Percentiles rank a stretch among this genome's conserved stretches.
Conservation (phyloP, 805 yeast genomes). For the Metschnikowia drakensbergensis region DNA sequence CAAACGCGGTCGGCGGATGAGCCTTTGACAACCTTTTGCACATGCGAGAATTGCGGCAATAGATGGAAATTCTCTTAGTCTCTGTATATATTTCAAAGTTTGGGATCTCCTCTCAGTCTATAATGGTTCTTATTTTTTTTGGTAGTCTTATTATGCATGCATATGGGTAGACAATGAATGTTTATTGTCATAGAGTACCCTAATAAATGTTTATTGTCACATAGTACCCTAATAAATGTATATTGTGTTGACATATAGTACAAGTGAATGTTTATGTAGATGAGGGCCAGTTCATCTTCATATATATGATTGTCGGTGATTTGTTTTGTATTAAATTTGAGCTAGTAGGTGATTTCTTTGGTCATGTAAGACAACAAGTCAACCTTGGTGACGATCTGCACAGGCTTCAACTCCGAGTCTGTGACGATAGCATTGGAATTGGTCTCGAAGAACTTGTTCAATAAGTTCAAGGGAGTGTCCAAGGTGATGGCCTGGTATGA, state of each 20-base stretch:
- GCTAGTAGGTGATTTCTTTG: slow-evolving; percentile 23
- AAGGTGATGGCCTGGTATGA: slow-evolving; percentile 63
- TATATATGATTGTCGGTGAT: too few relatives aligned
- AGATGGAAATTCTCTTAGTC: slow-evolving; percentile 90
- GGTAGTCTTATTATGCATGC: too few relatives aligned
- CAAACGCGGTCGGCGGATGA: slow-evolving; percentile 99
- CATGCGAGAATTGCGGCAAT: slow-evolving; percentile 96
- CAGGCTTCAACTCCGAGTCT: slow-evolving; percentile 63
- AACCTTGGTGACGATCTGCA: slow-evolving; percentile 84
- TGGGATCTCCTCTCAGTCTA: not conserved
- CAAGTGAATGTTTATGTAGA: too few relatives aligned
- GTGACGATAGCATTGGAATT: slow-evolving; percentile 83
- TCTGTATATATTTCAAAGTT: not conserved
- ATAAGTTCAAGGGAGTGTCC: slow-evolving; percentile 59
- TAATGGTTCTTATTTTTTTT: not conserved
- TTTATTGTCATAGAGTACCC: too few relatives aligned
- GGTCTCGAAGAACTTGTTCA: slow-evolving; percentile 78
- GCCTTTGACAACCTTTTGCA: slow-evolving; percentile 96
- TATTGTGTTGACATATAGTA: too few relatives aligned
- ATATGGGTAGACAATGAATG: too few relatives aligned
- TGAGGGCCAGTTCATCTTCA: too few relatives aligned
- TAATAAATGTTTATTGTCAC: too few relatives aligned
- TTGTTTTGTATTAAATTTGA: not conserved
- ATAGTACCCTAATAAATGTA: too few relatives aligned
- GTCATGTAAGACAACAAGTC: slow-evolving; percentile 62